A percentile compares a stretch with the other conserved stretches of the same genome.
Conservation (phyloP, 306 rosid genomes). For the Luffa aegyptiaca region DNA sequence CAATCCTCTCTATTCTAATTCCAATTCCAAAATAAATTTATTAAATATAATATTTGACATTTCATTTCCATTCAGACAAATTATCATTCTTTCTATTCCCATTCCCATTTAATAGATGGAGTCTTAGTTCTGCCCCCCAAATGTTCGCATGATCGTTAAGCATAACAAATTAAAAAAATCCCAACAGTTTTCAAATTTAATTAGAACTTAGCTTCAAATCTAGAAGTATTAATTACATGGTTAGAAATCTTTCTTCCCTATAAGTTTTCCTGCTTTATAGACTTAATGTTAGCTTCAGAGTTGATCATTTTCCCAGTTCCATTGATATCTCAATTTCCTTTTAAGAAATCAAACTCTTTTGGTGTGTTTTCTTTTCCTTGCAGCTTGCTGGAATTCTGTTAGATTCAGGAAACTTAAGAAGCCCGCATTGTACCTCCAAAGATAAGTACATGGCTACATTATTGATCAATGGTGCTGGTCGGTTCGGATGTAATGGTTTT, state of each 20-base stretch:
- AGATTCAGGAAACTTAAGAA: slow-evolving; percentile 51
- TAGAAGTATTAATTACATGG: not conserved
- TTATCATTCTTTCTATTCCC: not conserved
- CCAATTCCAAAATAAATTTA: not conserved
- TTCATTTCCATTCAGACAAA: not conserved
- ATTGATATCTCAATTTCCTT: not conserved
- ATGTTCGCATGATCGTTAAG: not conserved
- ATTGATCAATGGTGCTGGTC: slow-evolving; percentile 79
- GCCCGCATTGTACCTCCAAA: slow-evolving; percentile 42
- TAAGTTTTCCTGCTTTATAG: not conserved
- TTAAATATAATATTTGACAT: not conserved
- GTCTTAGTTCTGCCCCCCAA: not conserved
- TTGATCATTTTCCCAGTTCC: not conserved
- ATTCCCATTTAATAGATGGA: not conserved
- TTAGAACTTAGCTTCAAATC: not conserved
- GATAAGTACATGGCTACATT: slow-evolving; percentile 74
- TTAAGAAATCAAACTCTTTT: not conserved
- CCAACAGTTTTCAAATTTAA: not conserved
- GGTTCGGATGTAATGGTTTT: slow-evolving; percentile 70
- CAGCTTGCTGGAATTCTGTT: slow-evolving; percentile 72
- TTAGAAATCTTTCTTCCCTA: not conserved
- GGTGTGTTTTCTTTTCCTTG: slow-evolving; percentile 6
- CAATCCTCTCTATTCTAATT: not conserved
- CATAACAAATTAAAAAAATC: not conserved
- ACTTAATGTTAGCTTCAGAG: not conserved